phyloP scores from a whole-genome alignment of 805 yeast genomes.

The Metschnikowia aberdeeniae region DNA sequence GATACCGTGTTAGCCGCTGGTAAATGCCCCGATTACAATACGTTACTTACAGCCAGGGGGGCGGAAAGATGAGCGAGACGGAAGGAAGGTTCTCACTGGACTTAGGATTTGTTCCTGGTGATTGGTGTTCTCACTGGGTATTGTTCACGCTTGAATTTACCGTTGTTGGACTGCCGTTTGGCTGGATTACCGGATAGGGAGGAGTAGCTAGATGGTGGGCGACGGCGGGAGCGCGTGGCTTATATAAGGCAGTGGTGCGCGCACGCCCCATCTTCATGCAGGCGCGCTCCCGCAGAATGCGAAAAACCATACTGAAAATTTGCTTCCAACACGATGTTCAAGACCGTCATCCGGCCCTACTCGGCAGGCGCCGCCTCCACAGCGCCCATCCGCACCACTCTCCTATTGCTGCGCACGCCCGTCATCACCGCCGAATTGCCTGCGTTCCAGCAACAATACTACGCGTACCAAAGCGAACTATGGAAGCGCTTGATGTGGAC shows the following conservation, averaged over 20 bases:
- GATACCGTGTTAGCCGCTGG: constrained; percentile 1
- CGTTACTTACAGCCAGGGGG: no score
- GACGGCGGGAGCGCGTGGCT: no score
- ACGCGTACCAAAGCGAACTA: constrained; percentile 78
- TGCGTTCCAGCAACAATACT: constrained; percentile 69
- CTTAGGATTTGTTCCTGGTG: no score
- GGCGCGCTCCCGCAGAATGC: neutral
- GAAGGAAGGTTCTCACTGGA: no score
- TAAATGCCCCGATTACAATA: no score
- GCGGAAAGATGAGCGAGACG: no score
- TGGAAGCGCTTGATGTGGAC: constrained; percentile 96
- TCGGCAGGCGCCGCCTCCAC: constrained; percentile 15
- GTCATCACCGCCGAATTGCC: constrained; percentile 74
- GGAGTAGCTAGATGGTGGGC: no score
- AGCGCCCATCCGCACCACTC: constrained; percentile 36
- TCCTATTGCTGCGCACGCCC: constrained; percentile 78
- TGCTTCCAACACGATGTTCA: constrained; percentile 8
- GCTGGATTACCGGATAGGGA: no score
- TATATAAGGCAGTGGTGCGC: constrained; percentile 11
- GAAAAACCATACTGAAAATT: constrained; percentile 6
- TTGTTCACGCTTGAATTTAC: no score
- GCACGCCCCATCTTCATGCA: constrained; percentile 7
- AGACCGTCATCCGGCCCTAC: constrained; percentile 14
- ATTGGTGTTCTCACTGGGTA: no score
- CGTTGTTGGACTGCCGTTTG: no score